These are phyloP conservation scores for Nissolia schottii DNA, from an alignment of 306 rosid species.

Conservation along the genomic window DNA sequence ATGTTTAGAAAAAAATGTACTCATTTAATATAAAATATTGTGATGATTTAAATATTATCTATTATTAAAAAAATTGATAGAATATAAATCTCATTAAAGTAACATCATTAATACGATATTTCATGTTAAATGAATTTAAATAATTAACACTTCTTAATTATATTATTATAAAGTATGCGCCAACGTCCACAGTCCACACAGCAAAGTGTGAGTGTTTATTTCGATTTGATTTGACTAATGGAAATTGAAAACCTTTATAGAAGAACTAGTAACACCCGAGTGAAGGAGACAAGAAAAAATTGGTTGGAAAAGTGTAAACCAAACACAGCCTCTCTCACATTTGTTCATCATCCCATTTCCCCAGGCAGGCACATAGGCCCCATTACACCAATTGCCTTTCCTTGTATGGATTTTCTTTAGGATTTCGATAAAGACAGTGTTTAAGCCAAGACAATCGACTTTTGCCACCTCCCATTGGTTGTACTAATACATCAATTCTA, in stretches of 20 bases:
- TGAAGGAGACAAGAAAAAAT: not conserved
- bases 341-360: not conserved
- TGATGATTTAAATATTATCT: too few species aligned
- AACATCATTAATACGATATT: too few species aligned
- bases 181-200: not conserved
- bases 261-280: not conserved
- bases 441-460: conserved; percentile 17
- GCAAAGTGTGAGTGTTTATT: not conserved
- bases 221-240: conserved; percentile 30
- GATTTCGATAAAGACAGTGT: conserved; percentile 36
- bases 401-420: conserved; percentile 15
- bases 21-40: too few species aligned
- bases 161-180: too few species aligned
- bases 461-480: conserved; percentile 20
- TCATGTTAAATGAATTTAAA: too few species aligned
- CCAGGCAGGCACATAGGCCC: conserved; percentile 14
- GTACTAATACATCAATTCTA: not conserved
- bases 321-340: not conserved
- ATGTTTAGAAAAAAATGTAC: too few species aligned
- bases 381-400: conserved; percentile 6
- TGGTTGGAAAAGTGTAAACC: conserved; percentile 13
- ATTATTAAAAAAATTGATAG: too few species aligned
- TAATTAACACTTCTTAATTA: too few species aligned
- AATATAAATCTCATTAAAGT: too few species aligned
- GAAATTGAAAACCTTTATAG: not conserved